Evolutionary conservation across 2,329 filamentous ascomycete species (phyloP), one percentile per base, ranked within the genome.

Genomic region (Fusarium protoensiforme): DNA sequence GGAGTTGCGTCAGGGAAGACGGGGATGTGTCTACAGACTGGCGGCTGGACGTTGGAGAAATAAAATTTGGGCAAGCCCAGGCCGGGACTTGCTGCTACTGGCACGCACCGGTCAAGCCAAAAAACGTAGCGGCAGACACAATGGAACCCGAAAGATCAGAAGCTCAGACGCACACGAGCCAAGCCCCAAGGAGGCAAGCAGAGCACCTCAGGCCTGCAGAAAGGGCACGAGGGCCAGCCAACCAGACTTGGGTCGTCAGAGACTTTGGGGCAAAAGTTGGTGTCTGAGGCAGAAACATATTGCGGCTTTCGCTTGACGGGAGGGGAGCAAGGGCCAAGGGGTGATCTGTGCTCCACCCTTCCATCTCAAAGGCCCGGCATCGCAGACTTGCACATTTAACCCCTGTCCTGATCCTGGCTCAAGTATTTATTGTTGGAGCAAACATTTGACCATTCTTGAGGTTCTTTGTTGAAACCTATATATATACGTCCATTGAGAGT

Each of bases 201-300:
- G 64, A 38, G 54, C 48, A 67, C 53, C 54, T 29, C 54, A 48
- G 41, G 60, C 35, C 46, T 48, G 54, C 31, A 69, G 46, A 56
- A 36, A 56, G 51, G 51, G 64, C 68, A 69, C 65, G 65, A 53
- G 27, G 46, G 7, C n/a, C 20, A 61, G 57, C 48, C 36, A 69
- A 57, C 62, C 68, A 61, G 69, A 39, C 57, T 39, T 41, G 38
- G 53, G 36, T 51, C 29, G 36, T 38, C 46, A 61, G 36, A 48
- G 6, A 13, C 54, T 51, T 59, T 43, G 43, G 60, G 60, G 69
- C 66, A 65, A 71, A 74, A 64, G 56, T 75, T 74, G 69, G 43
- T 80, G 78, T 77, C 78, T 78, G 78, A 79, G 78, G 78, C 75
- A 80, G 70, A 72, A 78, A 70, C 27, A 31, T 10, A 41, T 48